phyloP scores from a whole-genome alignment of 495 filamentous ascomycete genomes.

The Cercophora scortea region DNA sequence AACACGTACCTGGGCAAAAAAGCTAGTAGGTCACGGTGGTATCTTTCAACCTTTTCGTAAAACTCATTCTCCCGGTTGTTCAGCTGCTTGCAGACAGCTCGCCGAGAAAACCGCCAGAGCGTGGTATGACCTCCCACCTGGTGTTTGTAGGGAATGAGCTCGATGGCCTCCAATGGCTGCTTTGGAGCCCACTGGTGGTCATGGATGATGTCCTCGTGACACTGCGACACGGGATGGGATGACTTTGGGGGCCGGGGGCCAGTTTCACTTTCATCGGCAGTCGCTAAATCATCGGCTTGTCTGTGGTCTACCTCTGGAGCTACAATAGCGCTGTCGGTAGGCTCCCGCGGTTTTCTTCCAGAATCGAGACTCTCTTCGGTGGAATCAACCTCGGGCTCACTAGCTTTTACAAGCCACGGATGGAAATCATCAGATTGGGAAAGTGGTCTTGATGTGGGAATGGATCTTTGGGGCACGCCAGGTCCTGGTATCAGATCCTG shows the following conservation, averaged over 20 bases:
- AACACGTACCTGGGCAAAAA: constrained; percentile 82
- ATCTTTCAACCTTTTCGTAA: constrained; percentile 87
- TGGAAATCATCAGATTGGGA: constrained; percentile 31
- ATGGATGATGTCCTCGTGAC: constrained; percentile 38
- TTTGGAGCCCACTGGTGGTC: constrained; percentile 40
- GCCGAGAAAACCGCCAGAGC: constrained; percentile 87
- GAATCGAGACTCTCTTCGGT: constrained; percentile 16
- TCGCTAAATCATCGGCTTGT: constrained; percentile 28
- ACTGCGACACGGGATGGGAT: constrained; percentile 28
- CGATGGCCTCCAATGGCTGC: constrained; percentile 78
- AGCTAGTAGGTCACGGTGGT: constrained; percentile 79
- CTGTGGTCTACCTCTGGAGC: constrained; percentile 20
- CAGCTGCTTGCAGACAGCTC: constrained; percentile 94
- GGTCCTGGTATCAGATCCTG: constrained; percentile 34
- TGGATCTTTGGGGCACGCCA: constrained; percentile 21
- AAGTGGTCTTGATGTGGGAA: constrained; percentile 15
- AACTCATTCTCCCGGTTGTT: constrained; percentile 98
- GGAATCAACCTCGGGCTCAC: constrained; percentile 35
- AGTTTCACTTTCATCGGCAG: constrained; percentile 33
- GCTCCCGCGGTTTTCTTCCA: constrained; percentile 12
- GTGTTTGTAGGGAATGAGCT: constrained; percentile 93
- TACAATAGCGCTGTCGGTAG: constrained; percentile 18
- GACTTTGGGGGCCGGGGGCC: constrained; percentile 14
- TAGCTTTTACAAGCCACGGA: constrained; percentile 44
- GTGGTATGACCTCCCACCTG: constrained; percentile 96